Base-by-base conservation (phyloP, 73 alveolate genomes). In the Symbiodinium pilosum region DNA sequence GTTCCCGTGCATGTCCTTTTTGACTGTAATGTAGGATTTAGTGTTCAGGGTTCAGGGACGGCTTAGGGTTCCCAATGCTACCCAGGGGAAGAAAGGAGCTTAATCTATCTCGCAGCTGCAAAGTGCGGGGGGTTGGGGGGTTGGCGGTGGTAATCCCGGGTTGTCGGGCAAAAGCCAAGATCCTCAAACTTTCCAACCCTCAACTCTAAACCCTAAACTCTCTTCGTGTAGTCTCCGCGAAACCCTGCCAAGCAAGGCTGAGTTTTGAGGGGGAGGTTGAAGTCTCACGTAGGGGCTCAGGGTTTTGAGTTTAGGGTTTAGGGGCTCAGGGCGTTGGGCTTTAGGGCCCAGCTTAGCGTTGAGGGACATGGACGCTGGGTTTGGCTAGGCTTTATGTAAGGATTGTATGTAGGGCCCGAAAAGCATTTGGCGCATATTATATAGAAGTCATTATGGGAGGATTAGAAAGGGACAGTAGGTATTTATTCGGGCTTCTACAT, bases 251-350 rank as follows among this genome's bases (percentile, higher is more conserved):
- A 28, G 14, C 69, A 54, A 21, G 26, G n/a, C 71, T 30, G n/a
- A 8, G 71, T 24, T 21, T 54, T 24, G n/a, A 54, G 4, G n/a
- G n/a, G 34, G 26, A 54, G 18, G 71, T 4, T n/a, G n/a, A n/a
- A n/a, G n/a, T n/a, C n/a, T 87, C 95, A 88, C 95, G 56, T 52
- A 88, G 51, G 32, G 77, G 32, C 77, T 14, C 77, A 64, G 77
- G 38, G 14, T 21, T 21, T 26, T 9, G 59, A 14, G 59, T 47
- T 47, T 47, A 47, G 59, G 59, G 59, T 47, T 47, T 47, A 47
- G 59, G n/a, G 64, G 24, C 64, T 8, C 64, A 47, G 64, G 64
- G 16, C 64, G 64, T 8, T 16, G 64, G 64, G 64, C 16, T 16
- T 16, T 16, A 11, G 64, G 8, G 16, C 64, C 8, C 64, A 47